Base-by-base conservation (phyloP, 495 filamentous ascomycete species). In the Stereocaulon alpinum region DNA sequence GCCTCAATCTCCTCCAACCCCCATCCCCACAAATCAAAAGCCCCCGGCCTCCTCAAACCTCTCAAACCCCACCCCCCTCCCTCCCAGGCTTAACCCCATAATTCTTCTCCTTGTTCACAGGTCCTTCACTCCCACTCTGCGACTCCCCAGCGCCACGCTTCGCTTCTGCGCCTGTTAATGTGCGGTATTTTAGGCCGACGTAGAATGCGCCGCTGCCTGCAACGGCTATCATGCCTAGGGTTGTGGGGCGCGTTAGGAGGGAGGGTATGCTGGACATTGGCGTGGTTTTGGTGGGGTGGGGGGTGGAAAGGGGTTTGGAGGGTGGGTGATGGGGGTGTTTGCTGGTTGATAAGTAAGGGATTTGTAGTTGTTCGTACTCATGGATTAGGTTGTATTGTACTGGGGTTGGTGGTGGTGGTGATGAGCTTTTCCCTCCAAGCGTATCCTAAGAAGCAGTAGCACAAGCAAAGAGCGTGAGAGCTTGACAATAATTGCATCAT, bases 101-200 rank as follows among this genome's bases (percentile, higher is more conserved):
- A 27, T 43, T 54, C 24, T 43, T 52, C 2, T 24, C 40, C 12
- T 27, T 6, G 4, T 29, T 27, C n/a, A n/a, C 20, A 14, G 55
- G 4, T 17, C 12, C 34, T 40, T 42, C 29, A 1, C 22, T n/a
- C 15, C 20, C n/a, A n/a, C 20, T 58, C 24, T 18, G 43, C 12
- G 14, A 17, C 12, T 44, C 40, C 12, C 53, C 59, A 14, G 6
- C 24, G 6, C 7, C 41, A 41, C 34, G 43, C 18, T 45, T 45
- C 14, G 34, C 45, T 18, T 44, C 14, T 12, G 50, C 44, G 0
- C 51, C 58, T 6, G 47, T 58, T 10, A 63, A 37, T 5, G 60
- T 66, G 17, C 55, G 50, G 2, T 56, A 63, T 48, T 67, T 67
- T 11, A 67, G 40, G n/a, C 65, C 64, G 7, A 67, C 20, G 56